Evolutionary conservation across 2,329 filamentous ascomycete species (phyloP).

Genomic region (Trichoderma brevicompactum): DNA sequence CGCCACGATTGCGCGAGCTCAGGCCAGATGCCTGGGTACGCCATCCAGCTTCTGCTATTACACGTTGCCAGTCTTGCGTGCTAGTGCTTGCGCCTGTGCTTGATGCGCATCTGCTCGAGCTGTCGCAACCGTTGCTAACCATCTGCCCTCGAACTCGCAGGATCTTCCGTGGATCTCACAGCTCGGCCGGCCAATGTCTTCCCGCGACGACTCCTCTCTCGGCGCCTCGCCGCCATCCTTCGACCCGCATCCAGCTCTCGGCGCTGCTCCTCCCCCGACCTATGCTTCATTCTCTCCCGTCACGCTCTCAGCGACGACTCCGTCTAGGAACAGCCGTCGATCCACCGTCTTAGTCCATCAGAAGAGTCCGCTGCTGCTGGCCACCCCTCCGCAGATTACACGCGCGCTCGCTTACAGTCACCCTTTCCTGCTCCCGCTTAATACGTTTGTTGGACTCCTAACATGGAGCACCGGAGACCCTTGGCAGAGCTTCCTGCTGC

Average conservation of each 20-base stretch:
- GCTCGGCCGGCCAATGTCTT: conserved; percentile 46
- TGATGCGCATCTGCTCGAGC: conserved; percentile 1
- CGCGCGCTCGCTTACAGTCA: conserved; percentile 94
- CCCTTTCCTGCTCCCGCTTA: conserved; percentile 87
- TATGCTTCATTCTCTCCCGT: conserved; percentile 89
- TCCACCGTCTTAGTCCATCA: conserved; percentile 95
- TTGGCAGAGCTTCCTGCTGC: conserved; percentile 94
- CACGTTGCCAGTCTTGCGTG: not conserved
- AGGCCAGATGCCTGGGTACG: conserved; percentile 12
- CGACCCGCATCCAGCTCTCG: conserved; percentile 42
- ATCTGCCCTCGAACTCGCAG: conserved; percentile 33
- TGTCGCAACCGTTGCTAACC: conserved; percentile 25
- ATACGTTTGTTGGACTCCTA: conserved; percentile 80
- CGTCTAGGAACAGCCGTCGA: conserved; percentile 66
- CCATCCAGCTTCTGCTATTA: not conserved
- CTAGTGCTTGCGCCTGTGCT: conserved; percentile 3
- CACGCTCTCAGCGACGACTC: conserved; percentile 70
- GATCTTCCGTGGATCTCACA: conserved; percentile 58
- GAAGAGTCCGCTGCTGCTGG: conserved; percentile 89
- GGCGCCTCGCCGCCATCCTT: conserved; percentile 43
- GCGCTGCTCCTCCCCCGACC: conserved; percentile 62
- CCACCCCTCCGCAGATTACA: conserved; percentile 93
- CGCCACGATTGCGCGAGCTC: conserved; percentile 23
- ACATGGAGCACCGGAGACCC: conserved; percentile 94
- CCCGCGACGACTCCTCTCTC: conserved; percentile 44